These are phyloP conservation scores for Sugiyamaella paludigena DNA, from an alignment of 1,139 yeast genomes.

Conservation along the genomic window DNA sequence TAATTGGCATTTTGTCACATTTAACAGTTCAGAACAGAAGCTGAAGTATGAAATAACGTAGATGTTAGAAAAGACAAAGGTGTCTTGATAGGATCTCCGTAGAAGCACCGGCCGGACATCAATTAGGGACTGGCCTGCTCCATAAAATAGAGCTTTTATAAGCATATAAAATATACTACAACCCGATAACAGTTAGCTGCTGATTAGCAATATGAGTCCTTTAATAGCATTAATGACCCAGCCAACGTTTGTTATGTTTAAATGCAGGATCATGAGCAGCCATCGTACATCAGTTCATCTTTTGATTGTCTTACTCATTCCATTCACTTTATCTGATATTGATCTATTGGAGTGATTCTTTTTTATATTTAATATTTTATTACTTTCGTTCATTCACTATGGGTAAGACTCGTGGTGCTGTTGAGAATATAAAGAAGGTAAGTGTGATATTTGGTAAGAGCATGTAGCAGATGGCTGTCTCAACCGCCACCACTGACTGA, in stretches of 20 bases:
- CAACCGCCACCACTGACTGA: no score
- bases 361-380: not conserved
- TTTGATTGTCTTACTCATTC: not conserved
- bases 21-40: no score
- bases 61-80: not conserved
- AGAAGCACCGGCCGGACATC: not conserved
- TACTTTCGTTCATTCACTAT: constrained; percentile 32
- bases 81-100: constrained; percentile 3
- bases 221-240: no score
- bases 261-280: not conserved
- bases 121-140: not conserved
- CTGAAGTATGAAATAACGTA: no score
- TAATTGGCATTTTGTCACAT: constrained; percentile 35
- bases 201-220: no score
- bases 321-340: not conserved
- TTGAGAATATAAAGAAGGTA: constrained; percentile 57
- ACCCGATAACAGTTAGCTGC: no score
- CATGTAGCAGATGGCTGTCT: not conserved
- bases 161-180: no score
- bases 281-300: not conserved
- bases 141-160: no score
- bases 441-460: no score
- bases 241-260: not conserved
- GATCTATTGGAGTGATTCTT: not conserved
- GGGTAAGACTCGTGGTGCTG: constrained; percentile 54